Percentiles rank a stretch among this genome's conserved stretches.
Evolutionary conservation across 495 filamentous ascomycete genomes (phyloP).

Genomic region (Daldinia caldariorum): DNA sequence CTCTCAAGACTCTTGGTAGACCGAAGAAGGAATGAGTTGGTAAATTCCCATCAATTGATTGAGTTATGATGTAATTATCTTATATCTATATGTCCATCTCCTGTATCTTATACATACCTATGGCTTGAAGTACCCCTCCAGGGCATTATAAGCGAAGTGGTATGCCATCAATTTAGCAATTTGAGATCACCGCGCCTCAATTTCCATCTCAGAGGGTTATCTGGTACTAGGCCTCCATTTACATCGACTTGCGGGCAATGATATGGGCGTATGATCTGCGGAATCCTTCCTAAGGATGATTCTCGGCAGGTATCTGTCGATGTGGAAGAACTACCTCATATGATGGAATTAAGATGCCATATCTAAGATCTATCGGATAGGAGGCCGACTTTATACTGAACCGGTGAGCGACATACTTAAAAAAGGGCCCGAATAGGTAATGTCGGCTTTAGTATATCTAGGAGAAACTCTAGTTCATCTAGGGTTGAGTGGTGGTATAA

Average conservation of each 20-base stretch:
- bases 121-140: not conserved
- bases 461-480: not conserved
- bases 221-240: conserved; percentile 1
- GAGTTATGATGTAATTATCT: not conserved
- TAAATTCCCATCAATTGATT: not conserved
- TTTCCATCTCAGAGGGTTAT: not conserved
- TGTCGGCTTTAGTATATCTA: not conserved
- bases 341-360: not conserved
- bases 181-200: not conserved
- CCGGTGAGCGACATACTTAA: conserved; percentile 1
- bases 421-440: conserved; percentile 3
- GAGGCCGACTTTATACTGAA: conserved; percentile 5
- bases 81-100: conserved; percentile 10
- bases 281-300: not conserved
- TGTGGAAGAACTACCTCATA: conserved; percentile 13
- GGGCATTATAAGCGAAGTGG: not conserved
- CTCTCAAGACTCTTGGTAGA: conserved; percentile 14
- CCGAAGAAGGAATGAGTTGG: not conserved
- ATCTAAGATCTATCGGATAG: conserved; percentile 8
- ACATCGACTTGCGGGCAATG: not conserved
- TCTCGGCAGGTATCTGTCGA: not conserved
- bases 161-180: not conserved
- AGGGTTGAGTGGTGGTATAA: conserved; percentile 7
- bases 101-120: not conserved
- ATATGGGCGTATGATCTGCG: conserved; percentile 11